Base-by-base conservation (phyloP, 441 rosid species). In the Raphanus hybrid region DNA sequence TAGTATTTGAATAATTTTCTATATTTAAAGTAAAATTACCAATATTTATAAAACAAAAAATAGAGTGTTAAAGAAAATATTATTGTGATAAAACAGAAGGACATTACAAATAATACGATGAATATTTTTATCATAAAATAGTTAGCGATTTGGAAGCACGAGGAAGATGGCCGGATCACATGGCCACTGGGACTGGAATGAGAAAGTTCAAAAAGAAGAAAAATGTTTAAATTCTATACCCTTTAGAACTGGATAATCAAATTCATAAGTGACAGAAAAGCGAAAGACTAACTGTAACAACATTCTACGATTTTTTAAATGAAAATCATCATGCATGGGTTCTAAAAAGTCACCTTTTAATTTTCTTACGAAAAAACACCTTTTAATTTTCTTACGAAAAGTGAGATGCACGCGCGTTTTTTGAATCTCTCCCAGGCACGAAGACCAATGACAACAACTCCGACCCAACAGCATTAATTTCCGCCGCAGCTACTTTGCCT, bases 141-240 rank as follows among this genome's bases (percentile, higher is more conserved):
- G 63, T 0, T 2, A 63, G 14, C 29, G 66, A 70, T 6, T 18
- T 72, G 71, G 62, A n/a, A 66, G 81, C 81, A 78, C 73, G 77
- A 67, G 81, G 69, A 67, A 72, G 81, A 78, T 78, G 77, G 81
- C 67, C 69, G 77, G 66, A 73, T 78, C 81, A 78, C 81, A 78
- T 78, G 81, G 81, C 74, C 78, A 73, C 81, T 78, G 66, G 73
- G 76, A 58, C 55, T 71, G 73, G 10, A 37, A 78, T 73, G 78
- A 73, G 74, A 78, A 78, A 73, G 81, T 72, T 59, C 64, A 73
- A 78, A 70, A 78, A 54, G 65, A 67, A 78, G 26, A 54, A 9
- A 78, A 41, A 77, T 68, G 59, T 68, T 62, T 61, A 16, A 73
- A 73, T 27, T 68, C 29, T 54, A 32, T 29, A 73, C 14, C 66